phyloP scores from a whole-genome alignment of 495 filamentous ascomycete genomes.

The Friedmanniomyces endolithicus region DNA sequence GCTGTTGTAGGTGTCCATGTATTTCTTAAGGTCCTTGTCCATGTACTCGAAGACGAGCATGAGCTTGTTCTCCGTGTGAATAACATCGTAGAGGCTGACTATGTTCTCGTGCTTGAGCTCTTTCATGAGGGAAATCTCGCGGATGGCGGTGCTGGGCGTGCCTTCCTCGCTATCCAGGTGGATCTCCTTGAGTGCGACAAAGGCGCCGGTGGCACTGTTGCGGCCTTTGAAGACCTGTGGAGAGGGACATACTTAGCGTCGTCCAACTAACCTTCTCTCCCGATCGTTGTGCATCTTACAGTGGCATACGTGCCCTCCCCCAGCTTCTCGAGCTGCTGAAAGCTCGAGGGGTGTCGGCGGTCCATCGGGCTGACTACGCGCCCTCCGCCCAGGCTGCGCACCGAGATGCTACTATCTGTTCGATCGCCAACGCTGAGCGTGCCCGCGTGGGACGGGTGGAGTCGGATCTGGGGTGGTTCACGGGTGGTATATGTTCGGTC shows the following conservation, averaged over 20 bases:
- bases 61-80: conserved; percentile 93
- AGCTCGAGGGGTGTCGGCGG: conserved; percentile 81
- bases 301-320: conserved; percentile 99
- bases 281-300: conserved; percentile 35
- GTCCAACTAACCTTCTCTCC: not conserved
- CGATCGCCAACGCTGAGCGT: conserved; percentile 29
- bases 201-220: conserved; percentile 32
- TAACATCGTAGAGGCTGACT: conserved; percentile 82
- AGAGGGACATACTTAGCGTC: conserved; percentile 3
- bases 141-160: conserved; percentile 90
- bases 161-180: conserved; percentile 95
- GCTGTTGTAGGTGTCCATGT: conserved; percentile 57
- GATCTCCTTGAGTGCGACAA: conserved; percentile 93
- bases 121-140: conserved; percentile 90
- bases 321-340: conserved; percentile 97
- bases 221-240: conserved; percentile 35
- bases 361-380: conserved; percentile 49
- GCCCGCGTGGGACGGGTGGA: conserved; percentile 30
- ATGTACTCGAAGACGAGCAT: conserved; percentile 93
- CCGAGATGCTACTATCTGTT: conserved; percentile 32
- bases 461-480: conserved; percentile 26
- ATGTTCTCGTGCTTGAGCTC: conserved; percentile 96
- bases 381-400: conserved; percentile 28
- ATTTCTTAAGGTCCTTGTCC: conserved; percentile 90
- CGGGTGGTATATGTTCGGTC: conserved; percentile 29